Base-by-base conservation (phyloP, 2,329 filamentous ascomycete species). In the Fusarium camptoceras region DNA sequence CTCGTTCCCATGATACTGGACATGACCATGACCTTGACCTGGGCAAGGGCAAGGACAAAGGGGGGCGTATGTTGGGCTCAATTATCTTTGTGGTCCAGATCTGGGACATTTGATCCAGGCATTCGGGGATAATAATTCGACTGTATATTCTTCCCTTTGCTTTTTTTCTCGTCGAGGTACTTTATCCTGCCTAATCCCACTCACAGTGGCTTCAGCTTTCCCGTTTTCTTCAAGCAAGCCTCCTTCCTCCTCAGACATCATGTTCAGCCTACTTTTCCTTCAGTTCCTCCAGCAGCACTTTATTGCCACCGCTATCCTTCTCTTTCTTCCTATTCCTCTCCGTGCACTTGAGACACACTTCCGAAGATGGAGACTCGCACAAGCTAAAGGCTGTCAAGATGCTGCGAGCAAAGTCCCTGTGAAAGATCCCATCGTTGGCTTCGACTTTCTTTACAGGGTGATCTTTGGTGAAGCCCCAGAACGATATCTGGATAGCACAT, bases 401-500 rank as follows among this genome's bases (percentile, higher is more conserved):
- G 71, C 71, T 6, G 28, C 64, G 10, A 75, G 64, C 16, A 73
- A 72, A 31, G 70, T 72, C 1, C 64, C 71, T 0, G 73, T 79
- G 25, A 77, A 61, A 27, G 77, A 80, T 12, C 77, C 77, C 6
- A 71, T 77, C 24, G 64, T 80, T 4, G 80, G 79, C 2, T 34
- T 80, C n/a, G 79, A 81, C 47, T 81, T 81, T 28, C 55, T 79
- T 4, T 80, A 76, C 62, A 76, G 73, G 16, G 65, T 67, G 11
- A 20, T 80, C 9, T 78, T 81, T 30, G 61, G 61, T 2, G 48
- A 71, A 8, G 16, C 71, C 1, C 70, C 75, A 4, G 74, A 76
- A 7, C 67, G 67, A 6, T 78, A 78, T 27, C 73, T 80, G 1
- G 74, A 77, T 3, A 73, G 67, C 11, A 77, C 76, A 0, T 76